Evolutionary conservation across 306 rosid genomes (phyloP).

Genomic region (Dryas drummondii): DNA sequence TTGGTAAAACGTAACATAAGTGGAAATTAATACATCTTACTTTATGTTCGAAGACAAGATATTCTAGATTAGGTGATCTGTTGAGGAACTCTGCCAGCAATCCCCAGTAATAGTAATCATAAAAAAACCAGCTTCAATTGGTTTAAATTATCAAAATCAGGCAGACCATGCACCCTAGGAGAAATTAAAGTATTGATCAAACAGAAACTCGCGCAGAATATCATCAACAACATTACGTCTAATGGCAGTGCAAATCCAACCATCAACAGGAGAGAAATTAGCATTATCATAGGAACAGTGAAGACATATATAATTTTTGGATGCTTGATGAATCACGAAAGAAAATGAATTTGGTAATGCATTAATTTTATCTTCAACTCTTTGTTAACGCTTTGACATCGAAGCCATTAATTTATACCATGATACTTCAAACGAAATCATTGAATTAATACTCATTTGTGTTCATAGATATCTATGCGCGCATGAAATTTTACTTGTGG

Average conservation of each 20-base stretch:
- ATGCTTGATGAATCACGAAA: too few relatives aligned
- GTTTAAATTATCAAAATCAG: neutral
- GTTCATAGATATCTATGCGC: too few relatives aligned
- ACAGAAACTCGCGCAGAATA: neutral
- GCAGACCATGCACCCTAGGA: neutral
- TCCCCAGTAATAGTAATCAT: neutral
- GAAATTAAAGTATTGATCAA: neutral
- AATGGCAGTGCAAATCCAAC: neutral
- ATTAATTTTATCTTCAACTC: too few relatives aligned
- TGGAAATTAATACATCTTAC: neutral
- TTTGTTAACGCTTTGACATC: too few relatives aligned
- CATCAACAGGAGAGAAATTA: neutral
- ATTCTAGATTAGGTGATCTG: neutral
- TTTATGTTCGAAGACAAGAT: neutral
- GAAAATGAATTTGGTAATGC: too few relatives aligned
- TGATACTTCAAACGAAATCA: too few relatives aligned
- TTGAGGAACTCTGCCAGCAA: neutral
- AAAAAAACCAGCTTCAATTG: neutral
- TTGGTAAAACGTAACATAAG: too few relatives aligned
- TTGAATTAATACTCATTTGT: too few relatives aligned
- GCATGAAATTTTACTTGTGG: too few relatives aligned
- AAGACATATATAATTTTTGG: too few relatives aligned
- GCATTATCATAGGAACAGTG: too few relatives aligned
- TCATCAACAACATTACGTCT: neutral
- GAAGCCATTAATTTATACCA: too few relatives aligned